Base-by-base conservation (phyloP, 169 alveolate species). In the Eimeria acervulina region DNA sequence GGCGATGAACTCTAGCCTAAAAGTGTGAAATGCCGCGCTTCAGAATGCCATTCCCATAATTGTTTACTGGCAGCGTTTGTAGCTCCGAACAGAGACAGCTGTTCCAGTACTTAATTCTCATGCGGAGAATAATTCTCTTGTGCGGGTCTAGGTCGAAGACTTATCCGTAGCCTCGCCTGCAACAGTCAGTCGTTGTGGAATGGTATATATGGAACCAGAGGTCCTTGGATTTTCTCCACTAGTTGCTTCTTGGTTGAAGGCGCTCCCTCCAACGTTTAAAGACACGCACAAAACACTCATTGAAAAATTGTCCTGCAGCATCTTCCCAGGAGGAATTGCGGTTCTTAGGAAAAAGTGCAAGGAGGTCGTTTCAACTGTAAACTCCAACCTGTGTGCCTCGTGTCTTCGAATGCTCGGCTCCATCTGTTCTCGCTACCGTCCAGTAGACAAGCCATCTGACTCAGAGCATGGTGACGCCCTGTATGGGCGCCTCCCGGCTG, bases 181-280 rank as follows among this genome's bases (percentile, higher is more conserved):
- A 61, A 99, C 99, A 17, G 99, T 98, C 38, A 98, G 99, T 38
- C 98, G 99, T 84, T 99, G 99, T 36, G 99, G 99, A 96, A 98
- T 99, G 98, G 98, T 99, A 76, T 99, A 98, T 96, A 98, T 99
- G 99, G 99, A 99, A 88, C 99, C 99, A 5, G 98, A 47, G 80
- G 99, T 98, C 97, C 97, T 98, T 23, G 99, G 99, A 1, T 98
- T 98, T 98, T 97, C 97, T 66, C 99, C 99, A 42, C 97, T 98
- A 81, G 94, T 98, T 38, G 98, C 96, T 44, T 97, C 99, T 31
- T 99, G 99, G 99, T 89, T 98, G 83, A 94, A 93, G 93, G 97
- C 95, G 66, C 98, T 97, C 23, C 99, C 99, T 44, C 97, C 98
- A 13, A 96, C 97, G 80, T 95, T 96, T 70, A 78, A 87, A 59